These are phyloP conservation scores for Geotrichum aggregatum DNA, from an alignment of 1,139 yeast species.

Conservation along the genomic window DNA sequence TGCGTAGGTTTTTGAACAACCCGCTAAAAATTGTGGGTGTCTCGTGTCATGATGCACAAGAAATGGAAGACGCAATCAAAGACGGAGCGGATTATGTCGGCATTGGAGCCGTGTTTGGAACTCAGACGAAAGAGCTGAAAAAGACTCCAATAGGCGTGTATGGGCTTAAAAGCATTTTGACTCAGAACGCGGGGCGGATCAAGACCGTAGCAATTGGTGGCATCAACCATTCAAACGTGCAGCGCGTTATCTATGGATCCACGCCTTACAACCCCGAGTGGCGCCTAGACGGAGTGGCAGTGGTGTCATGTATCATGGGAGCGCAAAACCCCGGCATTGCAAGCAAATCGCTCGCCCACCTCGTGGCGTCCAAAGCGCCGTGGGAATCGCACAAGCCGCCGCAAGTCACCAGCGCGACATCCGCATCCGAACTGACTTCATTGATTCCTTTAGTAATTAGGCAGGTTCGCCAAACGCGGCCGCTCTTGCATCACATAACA, in stretches of 20 bases:
- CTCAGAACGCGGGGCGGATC: conserved; percentile 38
- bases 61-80: conserved; percentile 51
- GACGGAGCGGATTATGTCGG: conserved; percentile 72
- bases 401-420: conserved; percentile 3
- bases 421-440: conserved; percentile 12
- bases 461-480: conserved; percentile 34
- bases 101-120: conserved; percentile 75
- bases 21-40: conserved; percentile 75
- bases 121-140: conserved; percentile 62
- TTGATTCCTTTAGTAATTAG: conserved; percentile 23
- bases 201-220: conserved; percentile 85
- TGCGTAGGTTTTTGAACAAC: conserved; percentile 58
- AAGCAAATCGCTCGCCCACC: conserved; percentile 39
- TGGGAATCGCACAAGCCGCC: conserved; percentile 19
- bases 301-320: conserved; percentile 85
- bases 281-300: conserved; percentile 71
- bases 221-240: conserved; percentile 60
- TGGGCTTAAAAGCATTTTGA: conserved; percentile 57
- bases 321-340: conserved; percentile 53
- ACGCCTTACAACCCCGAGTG: conserved; percentile 42
- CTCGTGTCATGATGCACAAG: conserved; percentile 59
- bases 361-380: conserved; percentile 26
- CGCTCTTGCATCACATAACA: conserved; percentile 83
- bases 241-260: conserved; percentile 52
- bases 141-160: conserved; percentile 58